These are phyloP conservation scores for Ambrosia trifida DNA, from an alignment of 129 eudicot species.

Conservation along the genomic window DNA sequence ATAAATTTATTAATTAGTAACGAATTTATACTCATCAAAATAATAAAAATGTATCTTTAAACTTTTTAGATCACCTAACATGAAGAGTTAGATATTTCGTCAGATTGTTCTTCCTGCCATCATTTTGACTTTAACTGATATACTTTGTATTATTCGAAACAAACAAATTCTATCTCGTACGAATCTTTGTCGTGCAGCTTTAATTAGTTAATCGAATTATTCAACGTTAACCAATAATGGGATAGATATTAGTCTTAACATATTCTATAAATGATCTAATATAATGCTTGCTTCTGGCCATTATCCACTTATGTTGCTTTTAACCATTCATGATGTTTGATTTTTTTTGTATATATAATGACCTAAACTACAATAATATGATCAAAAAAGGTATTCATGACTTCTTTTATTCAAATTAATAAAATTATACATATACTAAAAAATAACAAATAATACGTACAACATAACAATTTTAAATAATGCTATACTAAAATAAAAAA, in stretches of 20 bases:
- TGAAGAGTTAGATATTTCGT: neutral
- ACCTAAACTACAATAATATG: neutral
- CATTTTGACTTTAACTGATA: neutral
- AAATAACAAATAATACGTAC: neutral
- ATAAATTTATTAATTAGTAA: too few species aligned
- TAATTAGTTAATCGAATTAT: neutral
- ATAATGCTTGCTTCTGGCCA: neutral
- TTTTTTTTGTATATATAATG: neutral
- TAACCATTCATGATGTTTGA: neutral
- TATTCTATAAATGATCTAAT: neutral
- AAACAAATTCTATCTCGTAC: neutral
- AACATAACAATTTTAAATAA: too few species aligned
- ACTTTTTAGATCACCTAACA: neutral
- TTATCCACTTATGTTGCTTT: conserved; percentile 12
- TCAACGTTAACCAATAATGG: neutral
- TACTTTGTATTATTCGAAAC: neutral
- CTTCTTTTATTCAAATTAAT: neutral
- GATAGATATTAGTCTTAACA: neutral
- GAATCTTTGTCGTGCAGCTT: neutral
- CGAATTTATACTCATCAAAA: neutral
- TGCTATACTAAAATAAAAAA: too few species aligned
- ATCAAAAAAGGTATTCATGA: neutral
- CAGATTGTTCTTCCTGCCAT: neutral
- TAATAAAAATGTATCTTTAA: neutral
- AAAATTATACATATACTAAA: neutral